A percentile compares a stretch with the other conserved stretches of the same genome.
These are phyloP conservation scores for Suillus spraguei DNA, from an alignment of 768 basidiomycete species.

Conservation along the genomic window DNA sequence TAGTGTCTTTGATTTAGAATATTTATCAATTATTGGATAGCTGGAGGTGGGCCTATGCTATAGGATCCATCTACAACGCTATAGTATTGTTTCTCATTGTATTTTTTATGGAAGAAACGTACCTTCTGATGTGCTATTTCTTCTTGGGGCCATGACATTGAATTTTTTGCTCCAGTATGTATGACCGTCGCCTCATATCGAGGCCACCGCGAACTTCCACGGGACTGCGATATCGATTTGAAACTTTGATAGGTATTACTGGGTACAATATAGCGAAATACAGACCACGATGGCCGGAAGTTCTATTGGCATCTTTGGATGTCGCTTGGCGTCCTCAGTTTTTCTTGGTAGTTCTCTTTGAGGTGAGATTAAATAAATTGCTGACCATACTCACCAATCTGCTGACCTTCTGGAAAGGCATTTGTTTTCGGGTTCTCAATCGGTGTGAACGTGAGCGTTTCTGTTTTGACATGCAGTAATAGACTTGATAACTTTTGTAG, in stretches of 20 bases:
- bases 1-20: neutral
- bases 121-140: neutral
- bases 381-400: neutral
- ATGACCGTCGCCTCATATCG: conserved; percentile 39
- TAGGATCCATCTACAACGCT: conserved; percentile 49
- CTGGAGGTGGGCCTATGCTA: conserved; percentile 56
- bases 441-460: conserved; percentile 42
- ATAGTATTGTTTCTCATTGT: conserved; percentile 48
- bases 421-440: conserved; percentile 52
- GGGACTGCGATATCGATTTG: conserved; percentile 42
- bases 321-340: conserved; percentile 54
- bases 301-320: conserved; percentile 35
- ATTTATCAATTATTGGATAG: conserved; percentile 21
- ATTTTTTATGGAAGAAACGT: conserved; percentile 56
- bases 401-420: conserved; percentile 27
- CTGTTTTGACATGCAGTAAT: neutral
- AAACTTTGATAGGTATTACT: conserved; percentile 52
- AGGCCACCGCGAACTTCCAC: conserved; percentile 21
- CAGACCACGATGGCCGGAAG: conserved; percentile 43
- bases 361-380: conserved; percentile 28
- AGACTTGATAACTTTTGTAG: conserved; percentile 22
- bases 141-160: neutral
- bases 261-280: conserved; percentile 49
- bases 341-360: conserved; percentile 41
- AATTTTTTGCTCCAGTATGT: conserved; percentile 40